Percentiles rank a stretch among this genome's conserved stretches.
Evolutionary conservation across 208 protist species (phyloP).

Genomic region (Trypanosoma boissoni): DNA sequence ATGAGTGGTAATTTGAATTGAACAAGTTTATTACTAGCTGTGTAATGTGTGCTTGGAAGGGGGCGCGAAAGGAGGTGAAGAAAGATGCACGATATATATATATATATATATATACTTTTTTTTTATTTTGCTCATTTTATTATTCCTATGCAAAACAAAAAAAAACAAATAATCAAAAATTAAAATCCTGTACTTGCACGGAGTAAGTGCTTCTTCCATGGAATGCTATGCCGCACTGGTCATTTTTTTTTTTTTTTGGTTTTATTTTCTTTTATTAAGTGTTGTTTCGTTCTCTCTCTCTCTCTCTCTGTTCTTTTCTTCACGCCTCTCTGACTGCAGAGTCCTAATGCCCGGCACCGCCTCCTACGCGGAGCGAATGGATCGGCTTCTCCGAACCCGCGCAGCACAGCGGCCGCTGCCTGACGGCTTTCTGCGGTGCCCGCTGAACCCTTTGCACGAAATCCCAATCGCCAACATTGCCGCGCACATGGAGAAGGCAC

Average conservation of each 20-base stretch:
- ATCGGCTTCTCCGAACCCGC: slow-evolving; percentile 9
- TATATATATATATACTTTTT: background rate
- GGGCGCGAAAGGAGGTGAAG: background rate
- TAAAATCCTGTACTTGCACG: no score
- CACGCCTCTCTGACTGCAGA: background rate
- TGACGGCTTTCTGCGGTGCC: slow-evolving; percentile 32
- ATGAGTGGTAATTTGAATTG: no score
- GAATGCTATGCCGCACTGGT: no score
- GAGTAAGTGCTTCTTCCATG: no score
- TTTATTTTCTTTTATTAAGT: no score
- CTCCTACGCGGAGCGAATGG: slow-evolving; percentile 25
- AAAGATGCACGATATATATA: background rate
- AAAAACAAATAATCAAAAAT: background rate
- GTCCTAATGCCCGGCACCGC: background rate
- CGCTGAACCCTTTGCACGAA: slow-evolving; percentile 37
- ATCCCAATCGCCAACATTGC: slow-evolving; percentile 31
- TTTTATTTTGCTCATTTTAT: background rate
- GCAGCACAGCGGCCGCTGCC: slow-evolving; percentile 13
- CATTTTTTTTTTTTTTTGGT: background rate
- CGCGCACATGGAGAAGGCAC: slow-evolving; percentile 26
- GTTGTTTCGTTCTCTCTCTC: background rate
- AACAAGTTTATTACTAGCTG: no score
- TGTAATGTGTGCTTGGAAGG: no score
- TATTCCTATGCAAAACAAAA: background rate
- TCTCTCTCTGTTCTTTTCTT: slow-evolving; percentile 10